Evolutionary conservation across 2,329 filamentous ascomycete genomes (phyloP).

Genomic region (Microcyclospora tardicrescens): DNA sequence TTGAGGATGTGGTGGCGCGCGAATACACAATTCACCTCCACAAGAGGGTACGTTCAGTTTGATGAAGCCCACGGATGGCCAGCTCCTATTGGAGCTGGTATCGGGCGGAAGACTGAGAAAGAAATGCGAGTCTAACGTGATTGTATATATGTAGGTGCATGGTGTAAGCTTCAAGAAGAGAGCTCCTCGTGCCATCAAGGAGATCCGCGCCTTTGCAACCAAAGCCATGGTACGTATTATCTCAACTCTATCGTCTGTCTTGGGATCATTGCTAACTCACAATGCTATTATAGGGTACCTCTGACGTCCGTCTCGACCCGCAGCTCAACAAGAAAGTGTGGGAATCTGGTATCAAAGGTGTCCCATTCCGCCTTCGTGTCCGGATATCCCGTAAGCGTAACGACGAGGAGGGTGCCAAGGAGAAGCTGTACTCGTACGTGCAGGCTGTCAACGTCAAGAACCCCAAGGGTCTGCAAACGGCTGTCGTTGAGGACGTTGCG

Average conservation of each 20-base stretch:
- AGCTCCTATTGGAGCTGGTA: slow-evolving; percentile 26
- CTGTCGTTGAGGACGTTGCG: slow-evolving; percentile 57
- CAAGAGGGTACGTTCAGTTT: slow-evolving; percentile 88
- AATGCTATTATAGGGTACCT: slow-evolving; percentile 59
- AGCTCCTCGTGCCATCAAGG: slow-evolving; percentile 96
- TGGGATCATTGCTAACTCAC: slow-evolving; percentile 4
- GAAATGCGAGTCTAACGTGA: slow-evolving; percentile 24
- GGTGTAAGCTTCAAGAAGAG: slow-evolving; percentile 99
- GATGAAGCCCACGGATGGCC: slow-evolving; percentile 55
- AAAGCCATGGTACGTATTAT: slow-evolving; percentile 77
- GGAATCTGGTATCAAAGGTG: slow-evolving; percentile 98
- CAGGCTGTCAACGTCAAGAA: slow-evolving; percentile 99
- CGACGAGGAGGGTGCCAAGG: slow-evolving; percentile 98
- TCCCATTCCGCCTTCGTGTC: slow-evolving; percentile 91
- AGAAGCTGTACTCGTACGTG: slow-evolving; percentile 99
- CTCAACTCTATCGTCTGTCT: slow-evolving; percentile 2
- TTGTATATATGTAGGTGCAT: slow-evolving; percentile 56
- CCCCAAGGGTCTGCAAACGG: slow-evolving; percentile 91
- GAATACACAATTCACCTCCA: slow-evolving; percentile 99
- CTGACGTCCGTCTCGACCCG: slow-evolving; percentile 94
- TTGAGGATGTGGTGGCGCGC: slow-evolving; percentile 96
- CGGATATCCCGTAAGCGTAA: slow-evolving; percentile 99
- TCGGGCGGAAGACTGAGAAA: slow-evolving; percentile 56
- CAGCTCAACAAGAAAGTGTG: slow-evolving; percentile 99
- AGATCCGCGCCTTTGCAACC: slow-evolving; percentile 90